A percentile compares a stretch with the other conserved stretches of the same genome.
Conservation (phyloP, 1,284 basidiomycete genomes). For the Leccinum pachyderme region DNA sequence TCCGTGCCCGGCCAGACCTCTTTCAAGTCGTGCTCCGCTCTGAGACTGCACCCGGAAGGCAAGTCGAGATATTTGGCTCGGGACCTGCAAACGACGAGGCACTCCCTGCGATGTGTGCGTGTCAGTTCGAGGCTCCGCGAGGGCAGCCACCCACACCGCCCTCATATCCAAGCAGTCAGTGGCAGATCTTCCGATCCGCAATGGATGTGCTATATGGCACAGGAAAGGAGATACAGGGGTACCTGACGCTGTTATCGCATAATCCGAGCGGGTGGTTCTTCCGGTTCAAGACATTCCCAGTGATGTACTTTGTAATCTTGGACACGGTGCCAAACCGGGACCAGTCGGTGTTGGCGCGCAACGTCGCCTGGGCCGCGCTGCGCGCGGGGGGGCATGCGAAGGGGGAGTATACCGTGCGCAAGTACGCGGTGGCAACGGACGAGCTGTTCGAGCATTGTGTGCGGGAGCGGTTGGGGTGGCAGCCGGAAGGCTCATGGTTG, state of each 20-base stretch:
- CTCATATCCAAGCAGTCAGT: constrained; percentile 5
- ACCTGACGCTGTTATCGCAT: constrained; percentile 4
- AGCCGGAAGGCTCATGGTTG: background rate
- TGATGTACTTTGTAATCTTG: constrained; percentile 34
- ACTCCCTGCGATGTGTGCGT: constrained; percentile 12
- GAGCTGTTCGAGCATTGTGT: constrained; percentile 9
- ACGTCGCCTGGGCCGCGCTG: constrained; percentile 21
- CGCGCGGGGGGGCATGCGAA: constrained; percentile 14
- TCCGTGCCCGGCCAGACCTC: constrained; percentile 30
- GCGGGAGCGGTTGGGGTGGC: constrained; percentile 17
- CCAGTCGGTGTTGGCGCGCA: constrained; percentile 9
- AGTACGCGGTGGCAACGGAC: constrained; percentile 15
- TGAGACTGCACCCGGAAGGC: background rate
- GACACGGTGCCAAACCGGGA: constrained; percentile 17
- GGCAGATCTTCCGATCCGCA: constrained; percentile 17
- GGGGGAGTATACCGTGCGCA: constrained; percentile 13
- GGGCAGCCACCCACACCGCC: background rate
- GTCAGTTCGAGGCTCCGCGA: constrained; percentile 27
- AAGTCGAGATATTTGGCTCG: constrained; percentile 27
- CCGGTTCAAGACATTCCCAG: constrained; percentile 30
- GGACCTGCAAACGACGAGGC: constrained; percentile 4
- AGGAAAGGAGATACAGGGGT: constrained; percentile 3
- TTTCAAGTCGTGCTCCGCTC: constrained; percentile 33
- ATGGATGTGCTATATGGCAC: constrained; percentile 24
- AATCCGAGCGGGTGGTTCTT: constrained; percentile 21